These are phyloP conservation scores for Xylariaceae sp. DNA, from an alignment of 2,329 filamentous ascomycete genomes.

Conservation along the genomic window DNA sequence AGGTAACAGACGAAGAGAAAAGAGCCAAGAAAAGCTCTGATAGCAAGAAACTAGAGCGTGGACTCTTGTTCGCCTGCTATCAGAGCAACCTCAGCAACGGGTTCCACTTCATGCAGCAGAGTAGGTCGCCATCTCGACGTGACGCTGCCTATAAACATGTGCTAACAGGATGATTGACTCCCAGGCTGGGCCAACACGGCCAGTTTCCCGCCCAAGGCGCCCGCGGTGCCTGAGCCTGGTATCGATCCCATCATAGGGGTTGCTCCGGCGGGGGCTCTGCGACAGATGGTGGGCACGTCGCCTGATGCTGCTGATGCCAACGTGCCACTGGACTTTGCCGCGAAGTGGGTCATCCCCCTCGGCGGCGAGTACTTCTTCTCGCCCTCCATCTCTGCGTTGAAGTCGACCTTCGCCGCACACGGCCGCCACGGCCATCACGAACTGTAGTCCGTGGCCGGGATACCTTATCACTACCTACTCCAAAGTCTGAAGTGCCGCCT, in stretches of 20 bases:
- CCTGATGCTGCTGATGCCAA: conserved; percentile 19
- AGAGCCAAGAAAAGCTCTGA: conserved; percentile 18
- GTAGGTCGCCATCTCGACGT: conserved; percentile 19
- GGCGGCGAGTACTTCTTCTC: conserved; percentile 48
- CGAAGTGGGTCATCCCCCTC: conserved; percentile 39
- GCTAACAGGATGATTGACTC: conserved; percentile 27
- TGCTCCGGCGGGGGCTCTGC: conserved; percentile 1
- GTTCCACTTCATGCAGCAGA: conserved; percentile 39
- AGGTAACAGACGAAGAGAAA: conserved; percentile 36
- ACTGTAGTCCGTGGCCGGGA: conserved; percentile 2
- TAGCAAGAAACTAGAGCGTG: conserved; percentile 36
- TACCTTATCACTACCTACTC: too few relatives aligned
- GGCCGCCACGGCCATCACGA: background rate
- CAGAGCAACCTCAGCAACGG: conserved; percentile 41
- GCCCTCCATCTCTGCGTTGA: conserved; percentile 37
- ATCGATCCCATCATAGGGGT: conserved; percentile 21
- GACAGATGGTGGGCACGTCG: conserved; percentile 27
- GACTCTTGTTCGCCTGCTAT: conserved; percentile 45
- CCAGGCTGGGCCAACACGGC: conserved; percentile 19
- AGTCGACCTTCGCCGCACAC: conserved; percentile 14
- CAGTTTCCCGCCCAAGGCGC: conserved; percentile 13
- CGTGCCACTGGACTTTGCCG: conserved; percentile 19
- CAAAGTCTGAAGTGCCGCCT: too few relatives aligned
- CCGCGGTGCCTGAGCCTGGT: conserved; percentile 7
- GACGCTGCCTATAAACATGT: conserved; percentile 3